Conservation (phyloP, 1,284 basidiomycete genomes). For the Wolfiporia cocos region DNA sequence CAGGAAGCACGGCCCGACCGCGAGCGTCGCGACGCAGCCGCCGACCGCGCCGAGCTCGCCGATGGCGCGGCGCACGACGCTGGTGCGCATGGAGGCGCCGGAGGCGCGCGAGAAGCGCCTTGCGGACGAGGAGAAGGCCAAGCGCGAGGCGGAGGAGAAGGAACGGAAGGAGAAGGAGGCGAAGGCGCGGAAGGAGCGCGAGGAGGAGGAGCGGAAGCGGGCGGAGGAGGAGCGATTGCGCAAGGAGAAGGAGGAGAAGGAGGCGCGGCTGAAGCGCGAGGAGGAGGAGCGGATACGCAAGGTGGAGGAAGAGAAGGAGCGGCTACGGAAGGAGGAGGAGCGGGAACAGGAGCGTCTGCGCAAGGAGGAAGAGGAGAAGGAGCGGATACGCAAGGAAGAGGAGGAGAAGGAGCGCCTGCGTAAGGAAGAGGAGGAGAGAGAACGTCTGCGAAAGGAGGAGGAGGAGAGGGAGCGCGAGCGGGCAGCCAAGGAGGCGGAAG, state of each 20-base stretch:
- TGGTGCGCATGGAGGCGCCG: slow-evolving; percentile 38
- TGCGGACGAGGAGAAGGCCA: slow-evolving; percentile 39
- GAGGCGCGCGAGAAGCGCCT: slow-evolving; percentile 44
- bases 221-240: slow-evolving; percentile 22
- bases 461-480: slow-evolving; percentile 27
- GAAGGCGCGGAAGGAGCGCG: slow-evolving; percentile 17
- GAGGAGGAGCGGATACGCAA: slow-evolving; percentile 32
- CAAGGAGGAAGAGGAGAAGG: slow-evolving; percentile 25
- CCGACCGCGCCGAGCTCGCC: slow-evolving; percentile 37
- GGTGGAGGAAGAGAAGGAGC: slow-evolving; percentile 35
- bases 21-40: slow-evolving; percentile 27
- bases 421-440: slow-evolving; percentile 30
- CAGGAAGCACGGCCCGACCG: no score
- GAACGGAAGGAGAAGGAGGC: slow-evolving; percentile 25
- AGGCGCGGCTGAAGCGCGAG: slow-evolving; percentile 26
- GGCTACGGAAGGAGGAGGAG: slow-evolving; percentile 28
- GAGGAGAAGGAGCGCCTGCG: slow-evolving; percentile 31
- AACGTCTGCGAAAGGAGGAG: slow-evolving; percentile 28
- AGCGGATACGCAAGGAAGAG: slow-evolving; percentile 17
- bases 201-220: slow-evolving; percentile 18
- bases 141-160: slow-evolving; percentile 33
- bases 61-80: slow-evolving; percentile 24
- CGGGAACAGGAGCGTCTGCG: slow-evolving; percentile 23
- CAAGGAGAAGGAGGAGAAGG: slow-evolving; percentile 28
- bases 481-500: slow-evolving; percentile 25